Percentiles rank a stretch among this genome's conserved stretches.
Conservation (phyloP, 2,329 filamentous ascomycete genomes). For the Fusarium pilosicola region DNA sequence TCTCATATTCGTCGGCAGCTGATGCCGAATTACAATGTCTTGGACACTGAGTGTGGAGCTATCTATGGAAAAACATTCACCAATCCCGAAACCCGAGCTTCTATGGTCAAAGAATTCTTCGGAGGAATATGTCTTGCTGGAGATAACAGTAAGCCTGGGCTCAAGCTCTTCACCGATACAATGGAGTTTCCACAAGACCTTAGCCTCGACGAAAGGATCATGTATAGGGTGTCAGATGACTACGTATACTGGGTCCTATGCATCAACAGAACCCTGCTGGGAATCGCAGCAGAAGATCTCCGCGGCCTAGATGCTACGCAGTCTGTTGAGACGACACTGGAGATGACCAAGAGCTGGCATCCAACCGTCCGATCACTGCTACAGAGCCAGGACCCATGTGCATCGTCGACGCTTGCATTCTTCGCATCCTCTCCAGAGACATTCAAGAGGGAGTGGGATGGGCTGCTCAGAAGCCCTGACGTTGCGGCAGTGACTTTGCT, state of each 20-base stretch:
- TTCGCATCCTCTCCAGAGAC: neutral
- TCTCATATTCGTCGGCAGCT: neutral
- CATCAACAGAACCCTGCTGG: neutral
- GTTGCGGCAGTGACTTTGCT: neutral
- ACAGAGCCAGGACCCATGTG: neutral
- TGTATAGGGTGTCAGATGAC: neutral
- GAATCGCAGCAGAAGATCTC: neutral
- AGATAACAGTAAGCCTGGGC: neutral
- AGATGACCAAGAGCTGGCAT: neutral
- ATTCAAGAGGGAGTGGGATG: neutral
- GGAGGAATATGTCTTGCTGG: neutral
- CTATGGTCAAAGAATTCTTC: neutral
- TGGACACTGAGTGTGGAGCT: neutral
- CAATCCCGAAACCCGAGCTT: rapidly evolving
- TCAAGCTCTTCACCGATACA: neutral
- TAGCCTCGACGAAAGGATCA: neutral
- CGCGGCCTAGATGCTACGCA: neutral
- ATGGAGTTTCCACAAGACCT: neutral
- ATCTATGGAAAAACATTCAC: neutral
- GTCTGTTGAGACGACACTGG: neutral
- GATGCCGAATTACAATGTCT: neutral
- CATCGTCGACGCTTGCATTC: neutral
- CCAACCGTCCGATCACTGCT: neutral
- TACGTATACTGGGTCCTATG: neutral
- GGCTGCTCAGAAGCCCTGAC: rapidly evolving